A percentile compares a stretch with the other conserved stretches of the same genome.
Evolutionary conservation across 257 asterid genomes (phyloP).

Genomic region (Marsdenia floribunda): DNA sequence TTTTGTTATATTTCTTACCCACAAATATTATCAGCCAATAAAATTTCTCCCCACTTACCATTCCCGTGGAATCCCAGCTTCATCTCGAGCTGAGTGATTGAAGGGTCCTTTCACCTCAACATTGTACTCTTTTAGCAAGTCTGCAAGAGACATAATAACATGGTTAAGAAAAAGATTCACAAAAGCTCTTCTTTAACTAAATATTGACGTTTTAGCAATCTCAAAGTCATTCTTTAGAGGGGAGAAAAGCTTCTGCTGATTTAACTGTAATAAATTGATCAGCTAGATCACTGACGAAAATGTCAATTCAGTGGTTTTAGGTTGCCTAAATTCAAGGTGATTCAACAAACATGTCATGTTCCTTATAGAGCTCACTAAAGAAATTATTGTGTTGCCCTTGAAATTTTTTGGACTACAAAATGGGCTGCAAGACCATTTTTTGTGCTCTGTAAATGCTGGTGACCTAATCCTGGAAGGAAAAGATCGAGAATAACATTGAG

Average conservation of each 20-base stretch:
- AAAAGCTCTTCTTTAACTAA: not conserved
- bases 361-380: not conserved
- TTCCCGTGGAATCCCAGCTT: constrained; percentile 83
- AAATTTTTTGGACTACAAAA: not conserved
- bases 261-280: not conserved
- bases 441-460: not conserved
- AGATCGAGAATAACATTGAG: not conserved
- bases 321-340: not conserved
- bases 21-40: not conserved
- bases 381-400: not conserved
- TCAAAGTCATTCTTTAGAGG: not conserved
- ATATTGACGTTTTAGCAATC: not conserved
- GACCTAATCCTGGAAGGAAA: not conserved
- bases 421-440: not conserved
- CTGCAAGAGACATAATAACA: constrained; percentile 18
- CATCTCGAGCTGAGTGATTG: constrained; percentile 68
- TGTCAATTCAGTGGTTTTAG: not conserved
- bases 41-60: constrained; percentile 41
- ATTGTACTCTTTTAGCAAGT: constrained; percentile 61
- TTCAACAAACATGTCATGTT: not conserved
- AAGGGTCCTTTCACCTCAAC: constrained; percentile 92
- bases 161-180: not conserved
- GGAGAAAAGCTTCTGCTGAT: not conserved
- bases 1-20: constrained; percentile 4
- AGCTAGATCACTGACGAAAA: not conserved